Conservation (phyloP, 1,139 yeast species). For the Komagataea norvegica region DNA sequence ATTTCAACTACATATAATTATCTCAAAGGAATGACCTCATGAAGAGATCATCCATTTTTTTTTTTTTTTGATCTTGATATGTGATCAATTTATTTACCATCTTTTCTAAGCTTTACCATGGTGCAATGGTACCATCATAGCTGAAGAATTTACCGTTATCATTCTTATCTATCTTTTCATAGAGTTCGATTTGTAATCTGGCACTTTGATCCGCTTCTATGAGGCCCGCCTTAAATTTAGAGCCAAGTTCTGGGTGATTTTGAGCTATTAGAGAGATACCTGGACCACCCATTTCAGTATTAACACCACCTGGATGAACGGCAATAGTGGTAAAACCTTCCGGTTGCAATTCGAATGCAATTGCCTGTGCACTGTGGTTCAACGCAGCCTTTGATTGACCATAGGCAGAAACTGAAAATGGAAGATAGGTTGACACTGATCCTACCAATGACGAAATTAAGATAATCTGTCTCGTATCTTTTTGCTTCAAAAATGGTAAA, state of each 20-base stretch:
- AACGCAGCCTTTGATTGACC: conserved; percentile 4
- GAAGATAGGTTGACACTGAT: conserved; percentile 13
- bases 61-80: no score
- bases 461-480: conserved; percentile 19
- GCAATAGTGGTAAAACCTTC: conserved; percentile 4
- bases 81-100: no score
- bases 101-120: no score
- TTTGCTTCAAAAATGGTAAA: conserved; percentile 21
- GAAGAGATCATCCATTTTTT: no score
- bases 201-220: conserved; percentile 8
- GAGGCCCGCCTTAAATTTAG: neutral
- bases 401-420: neutral
- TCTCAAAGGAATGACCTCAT: no score
- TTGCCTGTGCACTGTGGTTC: neutral
- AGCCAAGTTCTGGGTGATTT: neutral
- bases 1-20: no score
- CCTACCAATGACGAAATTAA: conserved; percentile 27
- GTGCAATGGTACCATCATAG: conserved; percentile 12
- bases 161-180: conserved; percentile 3
- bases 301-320: conserved; percentile 9
- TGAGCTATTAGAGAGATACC: neutral
- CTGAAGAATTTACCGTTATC: conserved; percentile 17
- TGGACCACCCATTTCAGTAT: conserved; percentile 7
- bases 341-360: neutral
- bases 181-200: conserved; percentile 6